Percentiles rank a stretch among this genome's conserved stretches.
Evolutionary conservation across 345 rosid species (phyloP).

Genomic region (Gossypium raimondii): DNA sequence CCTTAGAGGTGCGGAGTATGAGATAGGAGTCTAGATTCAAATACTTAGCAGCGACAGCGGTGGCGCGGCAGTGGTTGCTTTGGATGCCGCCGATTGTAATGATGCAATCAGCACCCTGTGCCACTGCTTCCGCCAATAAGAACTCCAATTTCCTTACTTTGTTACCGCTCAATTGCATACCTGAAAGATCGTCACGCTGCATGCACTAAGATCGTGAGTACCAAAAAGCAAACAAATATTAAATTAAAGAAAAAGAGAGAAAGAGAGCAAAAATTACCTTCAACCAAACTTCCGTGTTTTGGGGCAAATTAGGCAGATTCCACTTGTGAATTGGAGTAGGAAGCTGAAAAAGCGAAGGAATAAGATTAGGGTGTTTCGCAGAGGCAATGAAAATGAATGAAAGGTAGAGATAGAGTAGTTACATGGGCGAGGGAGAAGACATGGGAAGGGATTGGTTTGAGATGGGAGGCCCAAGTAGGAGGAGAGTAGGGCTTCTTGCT

Average conservation of each 20-base stretch:
- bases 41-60: constrained; percentile 84
- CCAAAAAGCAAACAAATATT: not conserved
- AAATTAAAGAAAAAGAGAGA: not conserved
- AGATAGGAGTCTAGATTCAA: constrained; percentile 68
- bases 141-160: constrained; percentile 85
- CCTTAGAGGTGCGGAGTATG: constrained; percentile 82
- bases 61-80: constrained; percentile 93
- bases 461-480: constrained; percentile 75
- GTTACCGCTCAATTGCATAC: constrained; percentile 94
- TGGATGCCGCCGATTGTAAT: constrained; percentile 89
- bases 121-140: constrained; percentile 78
- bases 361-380: not conserved
- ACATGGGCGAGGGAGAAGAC: constrained; percentile 70
- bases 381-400: not conserved
- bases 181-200: constrained; percentile 81
- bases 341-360: constrained; percentile 32
- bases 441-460: constrained; percentile 53
- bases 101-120: constrained; percentile 70
- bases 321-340: constrained; percentile 89
- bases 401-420: not conserved
- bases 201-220: not conserved
- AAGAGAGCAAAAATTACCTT: constrained; percentile 38
- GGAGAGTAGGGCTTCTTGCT: constrained; percentile 48
- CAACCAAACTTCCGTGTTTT: constrained; percentile 67
- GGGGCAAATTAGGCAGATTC: constrained; percentile 81